Percentiles rank a stretch among this genome's conserved stretches.
Conservation (phyloP, 495 filamentous ascomycete genomes). For the Penicillium cosmopolitanum region DNA sequence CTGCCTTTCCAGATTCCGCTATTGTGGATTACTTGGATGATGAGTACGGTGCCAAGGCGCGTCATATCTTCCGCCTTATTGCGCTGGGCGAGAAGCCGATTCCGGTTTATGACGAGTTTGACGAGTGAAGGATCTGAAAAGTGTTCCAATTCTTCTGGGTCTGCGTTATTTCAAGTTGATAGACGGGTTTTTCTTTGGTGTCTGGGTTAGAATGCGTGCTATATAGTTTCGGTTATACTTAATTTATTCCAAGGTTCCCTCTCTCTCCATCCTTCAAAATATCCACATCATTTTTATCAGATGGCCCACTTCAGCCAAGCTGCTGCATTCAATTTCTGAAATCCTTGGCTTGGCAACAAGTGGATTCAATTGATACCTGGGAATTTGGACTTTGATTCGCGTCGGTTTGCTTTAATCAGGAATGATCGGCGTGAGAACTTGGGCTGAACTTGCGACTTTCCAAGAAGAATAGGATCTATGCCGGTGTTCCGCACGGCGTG, state of each 20-base stretch:
- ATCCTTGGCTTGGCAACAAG: too few species aligned
- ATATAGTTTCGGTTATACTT: slow-evolving; percentile 11
- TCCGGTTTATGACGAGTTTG: slow-evolving; percentile 50
- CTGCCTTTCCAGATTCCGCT: slow-evolving; percentile 45
- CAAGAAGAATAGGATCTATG: too few species aligned
- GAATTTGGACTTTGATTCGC: too few species aligned
- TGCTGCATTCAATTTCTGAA: too few species aligned
- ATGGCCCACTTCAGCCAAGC: too few species aligned
- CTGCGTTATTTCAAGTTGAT: slow-evolving; percentile 19
- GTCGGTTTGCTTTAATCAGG: too few species aligned
- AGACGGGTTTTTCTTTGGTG: slow-evolving; percentile 26
- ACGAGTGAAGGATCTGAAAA: slow-evolving; percentile 22
- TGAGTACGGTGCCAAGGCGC: slow-evolving; percentile 46
- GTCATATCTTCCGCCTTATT: slow-evolving; percentile 58
- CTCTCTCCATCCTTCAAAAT: neutral
- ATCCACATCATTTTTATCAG: too few species aligned
- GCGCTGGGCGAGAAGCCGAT: slow-evolving; percentile 57
- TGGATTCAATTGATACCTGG: too few species aligned
- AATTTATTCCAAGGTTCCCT: neutral
- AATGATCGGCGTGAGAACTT: too few species aligned
- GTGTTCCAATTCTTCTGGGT: slow-evolving; percentile 9
- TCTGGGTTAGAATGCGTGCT: slow-evolving; percentile 19
- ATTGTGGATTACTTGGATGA: slow-evolving; percentile 58
- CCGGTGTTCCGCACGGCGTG: too few species aligned
- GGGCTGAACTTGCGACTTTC: too few species aligned